A percentile compares a stretch with the other conserved stretches of the same genome.
phyloP scores from a whole-genome alignment of 176 grass and related monocot species.

The Dactylis glomerata region DNA sequence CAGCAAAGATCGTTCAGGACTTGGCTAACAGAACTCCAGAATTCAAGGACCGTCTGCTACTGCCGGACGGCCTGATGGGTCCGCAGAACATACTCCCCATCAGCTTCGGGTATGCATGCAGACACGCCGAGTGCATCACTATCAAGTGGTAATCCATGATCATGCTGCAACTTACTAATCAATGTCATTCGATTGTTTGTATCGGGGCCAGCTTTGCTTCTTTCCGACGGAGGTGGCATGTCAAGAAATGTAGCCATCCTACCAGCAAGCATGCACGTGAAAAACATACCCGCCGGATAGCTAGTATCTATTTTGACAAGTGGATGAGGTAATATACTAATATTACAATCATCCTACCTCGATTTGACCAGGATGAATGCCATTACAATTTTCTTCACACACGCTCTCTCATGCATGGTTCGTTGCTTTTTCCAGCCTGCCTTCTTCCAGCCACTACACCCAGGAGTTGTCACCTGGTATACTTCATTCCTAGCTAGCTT shows the following conservation, averaged over 20 bases:
- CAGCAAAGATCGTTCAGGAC: not conserved
- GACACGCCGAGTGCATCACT: not conserved
- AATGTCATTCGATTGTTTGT: not conserved
- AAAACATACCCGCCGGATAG: not conserved
- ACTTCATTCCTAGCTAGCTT: not conserved
- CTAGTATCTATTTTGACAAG: not conserved
- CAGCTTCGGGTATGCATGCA: not conserved
- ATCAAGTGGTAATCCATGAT: not conserved
- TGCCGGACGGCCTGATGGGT: not conserved
- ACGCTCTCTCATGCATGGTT: not conserved
- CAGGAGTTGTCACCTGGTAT: not conserved
- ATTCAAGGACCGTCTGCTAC: not conserved
- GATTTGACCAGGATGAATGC: not conserved
- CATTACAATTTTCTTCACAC: not conserved
- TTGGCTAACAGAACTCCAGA: not conserved
- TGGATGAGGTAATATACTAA: not conserved
- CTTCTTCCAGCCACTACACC: not conserved
- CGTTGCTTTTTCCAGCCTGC: not conserved
- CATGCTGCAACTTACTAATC: not conserved
- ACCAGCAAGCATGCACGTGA: not conserved
- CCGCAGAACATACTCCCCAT: not conserved
- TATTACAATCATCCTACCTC: not conserved
- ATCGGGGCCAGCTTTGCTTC: not conserved
- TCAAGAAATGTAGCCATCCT: not conserved
- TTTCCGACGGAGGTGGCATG: not conserved